Base-by-base conservation (phyloP, 768 basidiomycete genomes). In the Auriscalpium vulgare region DNA sequence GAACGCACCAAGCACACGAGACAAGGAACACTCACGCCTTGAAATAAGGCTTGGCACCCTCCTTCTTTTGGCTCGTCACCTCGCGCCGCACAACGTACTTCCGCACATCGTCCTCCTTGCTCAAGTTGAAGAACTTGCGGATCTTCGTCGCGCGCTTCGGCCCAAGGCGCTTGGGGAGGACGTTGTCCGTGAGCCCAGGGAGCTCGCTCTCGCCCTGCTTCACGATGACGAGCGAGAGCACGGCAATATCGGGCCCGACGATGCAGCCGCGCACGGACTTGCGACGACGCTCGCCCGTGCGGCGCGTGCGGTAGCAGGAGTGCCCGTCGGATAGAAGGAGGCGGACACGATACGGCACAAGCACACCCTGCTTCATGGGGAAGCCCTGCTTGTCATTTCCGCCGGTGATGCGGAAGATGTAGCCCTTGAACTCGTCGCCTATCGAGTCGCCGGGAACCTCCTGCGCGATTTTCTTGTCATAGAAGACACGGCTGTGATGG, bases 341-440 rank as follows among this genome's bases (percentile, higher is more conserved):
- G 59, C 83, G 79, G 65, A 95, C 91, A 82, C 95, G 94, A 78
- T 91, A 71, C 57, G 91, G 91, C 67, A 95, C 82, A 59, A 98
- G 88, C 63, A 97, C 90, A 77, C 95, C 95, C 78, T 99, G 95
- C 76, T 98, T 98, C 93, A 97, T 97, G 49, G 94, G 93, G 82
- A 97, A 95, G 69, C 94, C 93, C 72, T 95, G 91, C 78, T 93
- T 92, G 85, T 97, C 94, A 80, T 97, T 97, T 61, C 95, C 92
- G 66, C 95, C 95, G 35, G 91, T 95, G 78, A 99, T 90, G 67
- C 93, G 87, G 81, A 97, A 84, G 71, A 97, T 75, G 78, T 97
- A 97, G 56, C 95, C 95, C 72, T 90, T 91, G 82, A 84, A 98
- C 78, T 98, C 95, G 70, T 95, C 89, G 65, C 95, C 93, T 64